A percentile compares a stretch with the other conserved stretches of the same genome.
These are phyloP conservation scores for Priceomyces melissophilus DNA, from an alignment of 805 yeast species.

Conservation along the genomic window DNA sequence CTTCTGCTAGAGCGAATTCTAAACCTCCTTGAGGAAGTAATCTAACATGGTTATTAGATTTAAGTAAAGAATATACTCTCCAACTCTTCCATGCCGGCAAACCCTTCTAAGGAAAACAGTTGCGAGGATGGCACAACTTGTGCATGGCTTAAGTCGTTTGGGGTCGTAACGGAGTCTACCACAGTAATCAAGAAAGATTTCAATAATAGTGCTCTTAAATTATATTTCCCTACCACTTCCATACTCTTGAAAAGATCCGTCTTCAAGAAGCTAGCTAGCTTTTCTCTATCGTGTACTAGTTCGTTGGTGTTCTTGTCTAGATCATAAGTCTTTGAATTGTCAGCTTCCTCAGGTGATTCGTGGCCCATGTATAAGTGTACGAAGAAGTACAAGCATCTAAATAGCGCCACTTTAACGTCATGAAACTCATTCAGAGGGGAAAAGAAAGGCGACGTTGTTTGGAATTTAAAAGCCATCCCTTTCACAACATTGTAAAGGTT, in stretches of 20 bases:
- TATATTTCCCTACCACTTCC: neutral
- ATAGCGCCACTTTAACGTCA: neutral
- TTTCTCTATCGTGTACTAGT: neutral
- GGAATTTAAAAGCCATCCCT: neutral
- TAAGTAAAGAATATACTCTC: neutral
- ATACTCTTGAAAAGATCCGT: neutral
- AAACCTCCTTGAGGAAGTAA: too few relatives aligned
- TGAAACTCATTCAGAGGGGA: neutral
- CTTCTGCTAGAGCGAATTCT: too few relatives aligned
- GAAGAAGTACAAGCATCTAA: neutral
- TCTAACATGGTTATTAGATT: too few relatives aligned
- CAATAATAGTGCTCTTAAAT: neutral
- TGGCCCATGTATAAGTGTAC: neutral
- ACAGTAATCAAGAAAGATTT: neutral
- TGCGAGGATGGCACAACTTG: neutral
- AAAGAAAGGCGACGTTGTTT: neutral
- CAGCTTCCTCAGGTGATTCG: neutral
- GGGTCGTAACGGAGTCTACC: neutral
- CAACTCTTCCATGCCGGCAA: neutral
- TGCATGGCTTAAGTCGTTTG: neutral
- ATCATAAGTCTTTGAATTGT: neutral
- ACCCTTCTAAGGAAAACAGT: neutral
- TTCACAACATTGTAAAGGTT: neutral
- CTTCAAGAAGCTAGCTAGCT: neutral
- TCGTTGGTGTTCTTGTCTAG: neutral